These are phyloP conservation scores for Emydomyces testavorans DNA, from an alignment of 2,329 filamentous ascomycete species.

Conservation along the genomic window DNA sequence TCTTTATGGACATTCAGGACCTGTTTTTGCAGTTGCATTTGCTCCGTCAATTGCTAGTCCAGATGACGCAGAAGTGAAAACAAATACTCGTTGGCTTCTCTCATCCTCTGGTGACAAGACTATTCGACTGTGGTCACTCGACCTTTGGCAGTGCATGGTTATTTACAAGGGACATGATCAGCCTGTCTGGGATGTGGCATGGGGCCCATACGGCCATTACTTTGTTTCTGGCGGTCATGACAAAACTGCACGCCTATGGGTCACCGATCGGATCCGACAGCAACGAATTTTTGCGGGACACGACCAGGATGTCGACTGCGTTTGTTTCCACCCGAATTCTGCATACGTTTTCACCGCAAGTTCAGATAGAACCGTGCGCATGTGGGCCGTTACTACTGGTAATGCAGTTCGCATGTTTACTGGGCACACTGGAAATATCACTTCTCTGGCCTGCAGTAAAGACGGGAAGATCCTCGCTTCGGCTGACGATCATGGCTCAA, in stretches of 20 bases:
- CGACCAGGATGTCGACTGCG: conserved; percentile 78
- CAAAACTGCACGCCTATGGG: conserved; percentile 81
- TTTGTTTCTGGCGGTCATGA: conserved; percentile 82
- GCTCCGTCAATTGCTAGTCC: conserved; percentile 54
- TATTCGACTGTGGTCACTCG: conserved; percentile 83
- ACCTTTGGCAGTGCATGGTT: conserved; percentile 83
- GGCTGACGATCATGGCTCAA: conserved; percentile 76
- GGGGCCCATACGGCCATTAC: conserved; percentile 91
- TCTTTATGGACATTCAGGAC: conserved; percentile 75
- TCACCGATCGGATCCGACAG: conserved; percentile 81
- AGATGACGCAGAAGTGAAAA: conserved; percentile 42
- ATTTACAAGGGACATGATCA: conserved; percentile 89
- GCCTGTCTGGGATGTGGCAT: conserved; percentile 76
- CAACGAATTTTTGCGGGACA: conserved; percentile 84
- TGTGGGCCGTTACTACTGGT: conserved; percentile 91
- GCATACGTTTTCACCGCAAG: conserved; percentile 89
- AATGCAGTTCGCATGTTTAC: conserved; percentile 83
- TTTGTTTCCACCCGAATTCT: conserved; percentile 92
- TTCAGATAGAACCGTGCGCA: conserved; percentile 84
- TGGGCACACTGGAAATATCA: conserved; percentile 80
- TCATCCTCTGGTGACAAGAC: conserved; percentile 81
- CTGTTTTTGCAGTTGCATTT: conserved; percentile 82
- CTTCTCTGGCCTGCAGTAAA: conserved; percentile 69
- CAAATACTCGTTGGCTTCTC: conserved; percentile 62
- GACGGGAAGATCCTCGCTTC: conserved; percentile 86